Percentiles rank a stretch among this genome's conserved stretches.
These are phyloP conservation scores for Yamadazyma endophytica DNA, from an alignment of 805 yeast genomes.

Conservation along the genomic window DNA sequence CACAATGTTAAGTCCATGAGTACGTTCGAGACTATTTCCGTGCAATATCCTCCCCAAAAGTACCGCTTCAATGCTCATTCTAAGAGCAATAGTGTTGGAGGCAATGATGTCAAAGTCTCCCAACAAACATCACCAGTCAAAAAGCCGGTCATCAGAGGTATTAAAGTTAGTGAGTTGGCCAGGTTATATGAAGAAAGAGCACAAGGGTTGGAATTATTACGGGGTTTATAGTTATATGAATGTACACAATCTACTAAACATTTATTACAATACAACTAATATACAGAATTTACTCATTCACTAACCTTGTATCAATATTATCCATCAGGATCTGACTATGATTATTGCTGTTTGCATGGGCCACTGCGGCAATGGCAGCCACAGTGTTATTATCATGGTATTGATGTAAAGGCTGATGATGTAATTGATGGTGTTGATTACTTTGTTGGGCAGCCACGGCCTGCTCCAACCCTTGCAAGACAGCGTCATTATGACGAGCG, in stretches of 20 bases:
- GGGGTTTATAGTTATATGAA: conserved; percentile 20
- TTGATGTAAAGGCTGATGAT: conserved; percentile 19
- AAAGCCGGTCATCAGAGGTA: conserved; percentile 47
- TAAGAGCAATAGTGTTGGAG: neutral
- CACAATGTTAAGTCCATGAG: neutral
- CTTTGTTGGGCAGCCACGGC: conserved; percentile 22
- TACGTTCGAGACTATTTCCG: too few relatives aligned
- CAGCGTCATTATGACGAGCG: conserved; percentile 13
- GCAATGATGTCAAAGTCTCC: conserved; percentile 2
- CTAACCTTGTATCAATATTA: conserved; percentile 42
- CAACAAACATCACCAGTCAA: conserved; percentile 10
- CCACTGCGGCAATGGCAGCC: conserved; percentile 40
- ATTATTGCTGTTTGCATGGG: conserved; percentile 23
- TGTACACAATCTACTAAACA: conserved; percentile 1
- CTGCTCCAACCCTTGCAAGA: conserved; percentile 11
- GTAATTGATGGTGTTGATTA: conserved; percentile 11
- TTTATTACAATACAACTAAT: conserved; percentile 1
- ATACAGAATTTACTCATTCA: conserved; percentile 28
- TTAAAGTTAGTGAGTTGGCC: conserved; percentile 61
- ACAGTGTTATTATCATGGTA: conserved; percentile 34
- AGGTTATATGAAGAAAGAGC: conserved; percentile 59
- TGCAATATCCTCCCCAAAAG: conserved; percentile 37
- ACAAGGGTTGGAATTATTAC: conserved; percentile 34
- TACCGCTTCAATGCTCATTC: conserved; percentile 20
- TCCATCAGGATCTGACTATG: conserved; percentile 36